These are phyloP conservation scores for Cyclotella atomus DNA, from an alignment of 108 stramenopile genomes.

Conservation along the genomic window DNA sequence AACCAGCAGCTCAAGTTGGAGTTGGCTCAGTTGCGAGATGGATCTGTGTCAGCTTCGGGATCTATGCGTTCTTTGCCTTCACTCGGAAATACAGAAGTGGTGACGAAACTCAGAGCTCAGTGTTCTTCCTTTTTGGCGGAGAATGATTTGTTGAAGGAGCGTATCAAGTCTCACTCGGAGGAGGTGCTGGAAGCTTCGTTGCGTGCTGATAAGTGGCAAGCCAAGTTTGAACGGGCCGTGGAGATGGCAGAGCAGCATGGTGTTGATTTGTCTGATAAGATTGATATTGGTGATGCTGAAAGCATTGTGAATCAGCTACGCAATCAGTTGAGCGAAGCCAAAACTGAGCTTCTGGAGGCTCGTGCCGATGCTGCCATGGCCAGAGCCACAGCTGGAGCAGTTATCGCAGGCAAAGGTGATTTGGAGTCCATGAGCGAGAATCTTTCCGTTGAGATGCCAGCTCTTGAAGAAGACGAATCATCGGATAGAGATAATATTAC, in stretches of 20 bases:
- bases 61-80: neutral
- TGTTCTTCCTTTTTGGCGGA: conserved; percentile 52
- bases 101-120: conserved; percentile 42
- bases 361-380: conserved; percentile 53
- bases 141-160: conserved; percentile 41
- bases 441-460: conserved; percentile 4
- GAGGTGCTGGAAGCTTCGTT: conserved; percentile 58
- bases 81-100: conserved; percentile 23
- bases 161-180: conserved; percentile 20
- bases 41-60: conserved; percentile 7
- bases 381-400: conserved; percentile 58
- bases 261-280: conserved; percentile 27
- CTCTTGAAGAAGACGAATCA: conserved; percentile 27
- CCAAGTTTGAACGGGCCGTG: conserved; percentile 36
- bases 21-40: conserved; percentile 48
- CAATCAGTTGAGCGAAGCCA: conserved; percentile 38
- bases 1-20: conserved; percentile 72
- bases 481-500: conserved; percentile 44
- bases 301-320: conserved; percentile 39
- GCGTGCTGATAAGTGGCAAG: conserved; percentile 61
- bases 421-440: conserved; percentile 16
- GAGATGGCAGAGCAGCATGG: conserved; percentile 35
- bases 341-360: conserved; percentile 50
- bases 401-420: conserved; percentile 47
- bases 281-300: conserved; percentile 19